Evolutionary conservation across 2,329 filamentous ascomycete genomes (phyloP), one percentile per base, ranked within the genome.

Genomic region (Beauveria medogensis): DNA sequence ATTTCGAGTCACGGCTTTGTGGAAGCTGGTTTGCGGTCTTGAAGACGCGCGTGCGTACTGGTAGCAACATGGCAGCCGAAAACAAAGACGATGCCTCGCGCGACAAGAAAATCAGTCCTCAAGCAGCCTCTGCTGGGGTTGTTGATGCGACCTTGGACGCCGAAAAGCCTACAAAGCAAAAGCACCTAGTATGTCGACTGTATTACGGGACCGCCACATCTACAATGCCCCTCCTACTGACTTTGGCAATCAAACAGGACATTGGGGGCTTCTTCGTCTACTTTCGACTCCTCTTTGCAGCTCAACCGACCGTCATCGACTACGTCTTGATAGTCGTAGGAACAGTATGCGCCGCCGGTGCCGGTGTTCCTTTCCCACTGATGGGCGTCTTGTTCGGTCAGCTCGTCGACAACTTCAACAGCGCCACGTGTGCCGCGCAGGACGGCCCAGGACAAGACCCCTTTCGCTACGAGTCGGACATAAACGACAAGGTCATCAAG

Each of bases 311-410:
- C 60, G 63, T 66, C 62, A 54, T 71, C 64, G 74, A 75, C 59
- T 65, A 72, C 59, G 57, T 64, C 18, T 65, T 75, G 47, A 65
- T 76, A 20, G 7, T 72, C 12, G 60, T 67, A 47, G 74, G 73
- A 26, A 68, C 63, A 30, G 28, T 69, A 43, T 73, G 74, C 61
- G 76, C 81, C 51, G 79, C 82, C 55, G 80, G 75, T 40, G 77
- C 82, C 22, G 82, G 82, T 26, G 75, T 83, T 6, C 82, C 82
- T 0, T 82, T 84, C 57, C 82, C 82, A 7, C 72, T 85, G 26
- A 78, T 85, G 61, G 82, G 79, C 51, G 80, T 85, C 53, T 72
- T 85, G 50, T 85, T 85, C 64, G 81, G 82, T 56, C 72, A 82
- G 68, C 76, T 85, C 9, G 74, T 85, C 58, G 79, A 85, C 67